Evolutionary conservation across 2,329 filamentous ascomycete genomes (phyloP).

Genomic region (Blastomyces percursus): DNA sequence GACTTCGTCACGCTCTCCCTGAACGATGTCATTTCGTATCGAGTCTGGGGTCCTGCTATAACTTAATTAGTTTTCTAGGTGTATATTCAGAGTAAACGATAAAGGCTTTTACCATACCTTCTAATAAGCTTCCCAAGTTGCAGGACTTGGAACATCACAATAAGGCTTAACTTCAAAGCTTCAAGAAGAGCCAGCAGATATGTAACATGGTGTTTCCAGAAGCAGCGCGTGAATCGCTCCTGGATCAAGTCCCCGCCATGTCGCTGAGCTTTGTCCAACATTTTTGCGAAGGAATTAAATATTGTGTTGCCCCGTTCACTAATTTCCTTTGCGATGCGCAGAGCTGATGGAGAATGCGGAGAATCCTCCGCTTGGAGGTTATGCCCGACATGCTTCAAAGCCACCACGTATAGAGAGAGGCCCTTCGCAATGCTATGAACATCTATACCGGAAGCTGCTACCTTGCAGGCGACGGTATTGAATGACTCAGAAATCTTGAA

Average conservation of each 20-base stretch:
- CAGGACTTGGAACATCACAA: constrained; percentile 30
- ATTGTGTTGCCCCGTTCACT: constrained; percentile 29
- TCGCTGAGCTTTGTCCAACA: constrained; percentile 28
- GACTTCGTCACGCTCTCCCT: constrained; percentile 32
- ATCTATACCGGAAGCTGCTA: constrained; percentile 30
- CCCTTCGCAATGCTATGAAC: constrained; percentile 34
- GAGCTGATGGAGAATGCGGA: constrained; percentile 24
- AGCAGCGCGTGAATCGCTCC: constrained; percentile 32
- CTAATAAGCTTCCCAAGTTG: constrained; percentile 26
- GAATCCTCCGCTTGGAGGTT: constrained; percentile 24
- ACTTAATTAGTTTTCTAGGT: not conserved
- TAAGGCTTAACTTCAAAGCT: constrained; percentile 31
- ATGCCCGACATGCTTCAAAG: constrained; percentile 30
- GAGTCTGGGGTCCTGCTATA: constrained; percentile 14
- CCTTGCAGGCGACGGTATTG: constrained; percentile 33
- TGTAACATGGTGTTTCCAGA: constrained; percentile 32
- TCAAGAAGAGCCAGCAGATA: constrained; percentile 35
- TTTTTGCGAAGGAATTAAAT: constrained; percentile 34
- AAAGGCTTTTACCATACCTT: constrained; percentile 14
- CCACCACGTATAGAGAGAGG: constrained; percentile 31
- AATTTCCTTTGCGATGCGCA: constrained; percentile 29
- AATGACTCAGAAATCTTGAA: constrained; percentile 33
- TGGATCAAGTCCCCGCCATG: constrained; percentile 22
- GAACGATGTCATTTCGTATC: constrained; percentile 23
- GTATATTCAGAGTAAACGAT: not conserved